phyloP scores from a whole-genome alignment of 176 grass and related monocot species.

The Aechmea fasciata region DNA sequence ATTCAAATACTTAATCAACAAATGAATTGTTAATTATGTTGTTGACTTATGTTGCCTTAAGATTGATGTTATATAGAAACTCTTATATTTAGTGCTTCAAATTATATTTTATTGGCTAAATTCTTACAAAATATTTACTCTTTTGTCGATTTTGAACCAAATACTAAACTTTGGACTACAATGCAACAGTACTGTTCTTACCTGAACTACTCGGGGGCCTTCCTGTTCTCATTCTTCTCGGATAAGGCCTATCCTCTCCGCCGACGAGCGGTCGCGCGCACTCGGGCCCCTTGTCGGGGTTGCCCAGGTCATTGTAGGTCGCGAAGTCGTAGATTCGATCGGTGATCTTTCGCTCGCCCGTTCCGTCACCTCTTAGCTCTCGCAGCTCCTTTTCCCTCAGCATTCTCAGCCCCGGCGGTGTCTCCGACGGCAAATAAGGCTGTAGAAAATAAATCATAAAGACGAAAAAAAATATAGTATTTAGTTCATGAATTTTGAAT shows the following conservation, averaged over 20 bases:
- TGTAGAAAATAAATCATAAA: background rate
- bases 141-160: background rate
- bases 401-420: slow-evolving; percentile 57
- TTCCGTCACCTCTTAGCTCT: slow-evolving; percentile 46
- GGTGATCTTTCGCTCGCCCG: slow-evolving; percentile 41
- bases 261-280: slow-evolving; percentile 51
- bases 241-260: slow-evolving; percentile 62
- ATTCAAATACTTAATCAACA: too few species aligned
- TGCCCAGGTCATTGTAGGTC: slow-evolving; percentile 71
- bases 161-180: background rate
- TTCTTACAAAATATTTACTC: too few species aligned
- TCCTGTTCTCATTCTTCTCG: slow-evolving; percentile 65
- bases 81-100: too few species aligned
- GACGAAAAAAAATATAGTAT: background rate
- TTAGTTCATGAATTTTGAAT: background rate
- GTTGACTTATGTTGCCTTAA: too few species aligned
- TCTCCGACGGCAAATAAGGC: slow-evolving; percentile 78
- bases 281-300: slow-evolving; percentile 65
- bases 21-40: too few species aligned
- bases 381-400: slow-evolving; percentile 45
- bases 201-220: slow-evolving; percentile 46
- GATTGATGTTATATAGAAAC: too few species aligned
- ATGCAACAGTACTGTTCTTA: background rate
- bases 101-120: too few species aligned
- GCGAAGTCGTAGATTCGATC: slow-evolving; percentile 71